A percentile compares a stretch with the other conserved stretches of the same genome.
Evolutionary conservation across 345 rosid genomes (phyloP).

Genomic region (Murraya koenigii): DNA sequence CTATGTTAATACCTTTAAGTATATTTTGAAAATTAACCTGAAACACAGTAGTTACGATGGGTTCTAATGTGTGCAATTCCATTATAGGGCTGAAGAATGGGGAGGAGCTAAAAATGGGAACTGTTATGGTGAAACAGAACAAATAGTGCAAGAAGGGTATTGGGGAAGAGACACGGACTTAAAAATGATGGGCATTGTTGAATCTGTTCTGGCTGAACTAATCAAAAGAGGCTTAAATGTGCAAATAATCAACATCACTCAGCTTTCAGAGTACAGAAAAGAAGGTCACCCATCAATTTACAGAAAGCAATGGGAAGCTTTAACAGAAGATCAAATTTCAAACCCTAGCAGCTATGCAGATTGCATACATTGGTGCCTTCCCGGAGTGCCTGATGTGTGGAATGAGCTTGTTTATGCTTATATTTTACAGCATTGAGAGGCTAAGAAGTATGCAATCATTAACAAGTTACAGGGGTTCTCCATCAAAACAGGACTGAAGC

Average conservation of each 20-base stretch:
- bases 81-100: constrained; percentile 73
- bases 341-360: constrained; percentile 71
- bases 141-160: constrained; percentile 47
- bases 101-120: constrained; percentile 45
- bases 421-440: constrained; percentile 26
- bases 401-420: constrained; percentile 74
- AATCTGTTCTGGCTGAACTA: constrained; percentile 34
- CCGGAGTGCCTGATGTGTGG: constrained; percentile 96
- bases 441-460: not conserved
- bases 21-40: too few species aligned
- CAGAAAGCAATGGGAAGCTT: constrained; percentile 67
- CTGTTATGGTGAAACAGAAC: constrained; percentile 61
- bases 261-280: constrained; percentile 72
- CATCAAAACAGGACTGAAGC: not conserved
- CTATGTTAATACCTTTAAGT: too few species aligned
- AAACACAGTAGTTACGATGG: too few species aligned
- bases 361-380: constrained; percentile 93
- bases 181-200: constrained; percentile 53
- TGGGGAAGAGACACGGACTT: constrained; percentile 48
- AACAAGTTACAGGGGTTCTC: too few species aligned
- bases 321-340: constrained; percentile 41
- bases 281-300: constrained; percentile 75
- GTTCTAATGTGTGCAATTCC: not conserved
- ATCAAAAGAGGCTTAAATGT: constrained; percentile 49
- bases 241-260: constrained; percentile 71